Evolutionary conservation across 305 asterid species (phyloP).

Genomic region (Solanum hybrid): DNA sequence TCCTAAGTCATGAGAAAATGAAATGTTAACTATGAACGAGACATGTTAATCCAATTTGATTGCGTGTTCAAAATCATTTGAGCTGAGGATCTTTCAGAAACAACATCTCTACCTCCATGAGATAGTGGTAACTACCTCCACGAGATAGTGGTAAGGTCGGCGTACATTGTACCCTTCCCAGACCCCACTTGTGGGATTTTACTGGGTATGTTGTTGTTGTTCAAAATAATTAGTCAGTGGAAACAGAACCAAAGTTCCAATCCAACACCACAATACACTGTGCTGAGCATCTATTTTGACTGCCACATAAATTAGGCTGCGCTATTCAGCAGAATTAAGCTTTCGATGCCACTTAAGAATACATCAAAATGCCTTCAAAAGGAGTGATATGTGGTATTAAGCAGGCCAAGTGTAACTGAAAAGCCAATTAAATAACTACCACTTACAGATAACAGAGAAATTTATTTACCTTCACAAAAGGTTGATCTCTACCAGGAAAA

Average conservation of each 20-base stretch:
- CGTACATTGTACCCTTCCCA: not conserved
- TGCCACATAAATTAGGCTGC: not conserved
- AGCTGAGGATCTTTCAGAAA: not conserved
- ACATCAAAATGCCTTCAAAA: not conserved
- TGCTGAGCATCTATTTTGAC: not conserved
- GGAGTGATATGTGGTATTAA: not conserved
- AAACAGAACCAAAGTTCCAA: not conserved
- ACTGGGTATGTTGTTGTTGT: not conserved
- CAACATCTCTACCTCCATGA: not conserved
- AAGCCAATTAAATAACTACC: not conserved
- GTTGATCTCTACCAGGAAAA: slow-evolving; percentile 51
- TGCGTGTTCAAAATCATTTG: not conserved
- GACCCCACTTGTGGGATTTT: not conserved
- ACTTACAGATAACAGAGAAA: not conserved
- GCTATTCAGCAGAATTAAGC: not conserved
- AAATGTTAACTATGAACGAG: not conserved
- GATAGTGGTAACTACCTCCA: not conserved
- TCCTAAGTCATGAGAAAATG: not conserved
- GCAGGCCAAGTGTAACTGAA: not conserved
- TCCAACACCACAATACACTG: not conserved
- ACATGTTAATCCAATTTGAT: not conserved
- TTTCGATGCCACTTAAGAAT: not conserved
- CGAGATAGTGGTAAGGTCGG: not conserved
- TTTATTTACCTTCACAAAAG: slow-evolving; percentile 60
- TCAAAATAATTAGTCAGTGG: not conserved